Conservation (phyloP, 2,329 filamentous ascomycete species). For the Ceratocystis papillata region DNA sequence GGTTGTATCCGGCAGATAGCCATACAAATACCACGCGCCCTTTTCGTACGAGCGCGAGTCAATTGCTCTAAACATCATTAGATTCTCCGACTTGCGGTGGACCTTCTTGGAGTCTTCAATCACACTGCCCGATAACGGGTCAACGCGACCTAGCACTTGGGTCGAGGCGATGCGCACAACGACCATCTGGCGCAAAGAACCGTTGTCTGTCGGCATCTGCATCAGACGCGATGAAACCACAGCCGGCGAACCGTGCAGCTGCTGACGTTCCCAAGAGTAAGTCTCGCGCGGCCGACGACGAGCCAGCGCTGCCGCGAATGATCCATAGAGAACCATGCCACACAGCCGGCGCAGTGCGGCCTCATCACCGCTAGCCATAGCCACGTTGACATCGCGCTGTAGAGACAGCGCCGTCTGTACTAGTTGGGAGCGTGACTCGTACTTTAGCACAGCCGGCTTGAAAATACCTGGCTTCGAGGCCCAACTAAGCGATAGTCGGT, state of each 20-base stretch:
- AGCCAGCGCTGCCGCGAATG: slow-evolving; percentile 45
- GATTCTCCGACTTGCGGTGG: slow-evolving; percentile 50
- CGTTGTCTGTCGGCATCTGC: slow-evolving; percentile 35
- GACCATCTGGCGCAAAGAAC: slow-evolving; percentile 42
- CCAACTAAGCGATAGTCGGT: slow-evolving; percentile 35
- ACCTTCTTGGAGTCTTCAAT: slow-evolving; percentile 40
- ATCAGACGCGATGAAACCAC: slow-evolving; percentile 47
- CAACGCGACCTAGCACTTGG: slow-evolving; percentile 42
- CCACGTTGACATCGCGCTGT: slow-evolving; percentile 51
- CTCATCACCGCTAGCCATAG: slow-evolving; percentile 49
- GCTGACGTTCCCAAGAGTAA: slow-evolving; percentile 44
- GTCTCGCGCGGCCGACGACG: slow-evolving; percentile 38
- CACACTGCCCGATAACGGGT: slow-evolving; percentile 32
- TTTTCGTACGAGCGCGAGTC: slow-evolving; percentile 39
- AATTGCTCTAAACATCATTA: slow-evolving; percentile 47
- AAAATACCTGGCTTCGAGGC: slow-evolving; percentile 38
- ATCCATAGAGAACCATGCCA: slow-evolving; percentile 40
- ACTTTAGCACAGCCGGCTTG: slow-evolving; percentile 36
- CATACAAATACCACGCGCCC: slow-evolving; percentile 53
- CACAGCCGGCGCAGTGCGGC: slow-evolving; percentile 43
- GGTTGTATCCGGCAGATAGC: slow-evolving; percentile 47
- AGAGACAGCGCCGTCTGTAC: slow-evolving; percentile 46
- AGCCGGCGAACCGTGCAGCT: slow-evolving; percentile 35
- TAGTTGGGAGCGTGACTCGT: slow-evolving; percentile 34
- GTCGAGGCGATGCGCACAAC: slow-evolving; percentile 50